These are phyloP conservation scores for Aspergillus luchuensis DNA, from an alignment of 2,329 filamentous ascomycete species.

Conservation along the genomic window DNA sequence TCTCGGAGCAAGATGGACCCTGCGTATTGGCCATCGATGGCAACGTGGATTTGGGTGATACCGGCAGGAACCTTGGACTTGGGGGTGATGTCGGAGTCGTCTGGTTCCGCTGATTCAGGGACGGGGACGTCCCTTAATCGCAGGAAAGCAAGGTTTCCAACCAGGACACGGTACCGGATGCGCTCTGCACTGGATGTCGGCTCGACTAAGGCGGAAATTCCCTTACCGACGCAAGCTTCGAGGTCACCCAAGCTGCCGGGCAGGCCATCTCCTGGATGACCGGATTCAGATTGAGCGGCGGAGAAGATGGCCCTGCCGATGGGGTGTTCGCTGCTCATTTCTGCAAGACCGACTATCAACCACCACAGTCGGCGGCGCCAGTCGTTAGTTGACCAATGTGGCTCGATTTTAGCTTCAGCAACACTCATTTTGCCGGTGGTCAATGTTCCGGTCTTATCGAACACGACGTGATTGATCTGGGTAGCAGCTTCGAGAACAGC, in stretches of 20 bases:
- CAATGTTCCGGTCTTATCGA: slow-evolving; percentile 95
- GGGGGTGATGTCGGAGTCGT: slow-evolving; percentile 28
- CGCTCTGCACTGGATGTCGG: slow-evolving; percentile 69
- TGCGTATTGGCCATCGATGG: slow-evolving; percentile 77
- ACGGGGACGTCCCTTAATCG: slow-evolving; percentile 65
- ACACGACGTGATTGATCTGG: slow-evolving; percentile 83
- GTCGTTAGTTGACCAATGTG: slow-evolving; percentile 69
- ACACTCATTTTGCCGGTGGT: slow-evolving; percentile 96
- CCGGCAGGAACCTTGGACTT: slow-evolving; percentile 57
- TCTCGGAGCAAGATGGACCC: slow-evolving; percentile 85
- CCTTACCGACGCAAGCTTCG: slow-evolving; percentile 77
- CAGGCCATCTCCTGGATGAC: slow-evolving; percentile 70
- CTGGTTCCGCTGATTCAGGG: slow-evolving; percentile 44
- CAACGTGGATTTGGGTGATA: slow-evolving; percentile 87
- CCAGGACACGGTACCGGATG: slow-evolving; percentile 72
- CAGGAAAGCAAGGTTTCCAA: slow-evolving; percentile 81
- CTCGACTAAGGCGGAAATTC: slow-evolving; percentile 79
- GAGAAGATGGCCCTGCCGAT: slow-evolving; percentile 84
- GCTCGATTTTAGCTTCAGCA: slow-evolving; percentile 66
- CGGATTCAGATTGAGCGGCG: slow-evolving; percentile 74
- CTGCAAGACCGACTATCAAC: slow-evolving; percentile 91
- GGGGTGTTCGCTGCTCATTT: slow-evolving; percentile 94
- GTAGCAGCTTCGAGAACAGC: slow-evolving; percentile 88
- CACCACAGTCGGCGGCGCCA: slow-evolving; percentile 81
- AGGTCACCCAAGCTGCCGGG: slow-evolving; percentile 87